Conservation (phyloP, 306 rosid species). For the Castanopsis chinensis region DNA sequence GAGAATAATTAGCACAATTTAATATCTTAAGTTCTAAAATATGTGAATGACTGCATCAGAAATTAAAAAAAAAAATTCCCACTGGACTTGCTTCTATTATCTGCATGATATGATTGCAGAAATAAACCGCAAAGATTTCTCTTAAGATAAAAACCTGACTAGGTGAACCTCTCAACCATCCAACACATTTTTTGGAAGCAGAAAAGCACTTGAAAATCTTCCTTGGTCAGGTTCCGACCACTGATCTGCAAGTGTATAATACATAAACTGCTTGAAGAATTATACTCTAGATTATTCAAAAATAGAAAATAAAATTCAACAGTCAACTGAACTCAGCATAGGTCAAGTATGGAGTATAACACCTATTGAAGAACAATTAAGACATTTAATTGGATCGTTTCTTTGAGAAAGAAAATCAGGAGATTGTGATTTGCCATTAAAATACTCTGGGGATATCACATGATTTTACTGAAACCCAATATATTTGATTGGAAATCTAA, state of each 20-base stretch:
- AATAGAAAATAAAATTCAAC: not conserved
- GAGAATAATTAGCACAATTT: too few relatives aligned
- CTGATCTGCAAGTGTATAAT: not conserved
- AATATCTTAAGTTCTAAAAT: not conserved
- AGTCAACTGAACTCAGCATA: not conserved
- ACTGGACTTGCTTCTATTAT: not conserved
- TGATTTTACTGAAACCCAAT: not conserved
- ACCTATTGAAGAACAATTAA: not conserved
- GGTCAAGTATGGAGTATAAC: not conserved
- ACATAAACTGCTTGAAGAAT: not conserved
- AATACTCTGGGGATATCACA: too few relatives aligned
- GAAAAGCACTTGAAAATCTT: not conserved
- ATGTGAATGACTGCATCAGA: not conserved
- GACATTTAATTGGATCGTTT: not conserved
- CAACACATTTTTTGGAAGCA: too few relatives aligned
- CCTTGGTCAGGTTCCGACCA: not conserved
- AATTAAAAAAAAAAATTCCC: fast-evolving
- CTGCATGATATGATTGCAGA: not conserved
- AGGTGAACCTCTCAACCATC: too few relatives aligned
- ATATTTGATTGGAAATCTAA: not conserved
- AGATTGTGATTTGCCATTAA: not conserved
- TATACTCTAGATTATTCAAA: not conserved
- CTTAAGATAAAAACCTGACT: too few relatives aligned
- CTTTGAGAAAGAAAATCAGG: not conserved
- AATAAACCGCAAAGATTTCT: not conserved